phyloP scores from a whole-genome alignment of 2,329 filamentous ascomycete species.

The Exophiala oligosperma region DNA sequence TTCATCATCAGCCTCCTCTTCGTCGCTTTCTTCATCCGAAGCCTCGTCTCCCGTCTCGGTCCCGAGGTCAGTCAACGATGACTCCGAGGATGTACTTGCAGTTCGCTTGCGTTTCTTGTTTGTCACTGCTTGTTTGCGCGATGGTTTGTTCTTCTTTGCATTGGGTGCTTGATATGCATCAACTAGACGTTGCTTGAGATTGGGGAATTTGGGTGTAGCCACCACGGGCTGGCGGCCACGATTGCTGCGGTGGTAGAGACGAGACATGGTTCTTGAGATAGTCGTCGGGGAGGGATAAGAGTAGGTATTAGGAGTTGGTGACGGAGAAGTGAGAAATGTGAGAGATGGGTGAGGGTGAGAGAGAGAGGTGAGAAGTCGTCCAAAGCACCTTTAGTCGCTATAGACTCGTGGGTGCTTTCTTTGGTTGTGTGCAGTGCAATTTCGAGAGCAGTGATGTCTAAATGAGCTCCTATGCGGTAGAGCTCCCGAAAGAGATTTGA shows the following conservation, averaged over 20 bases:
- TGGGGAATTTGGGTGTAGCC: conserved; percentile 14
- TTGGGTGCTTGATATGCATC: conserved; percentile 18
- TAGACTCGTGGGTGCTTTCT: conserved; percentile 32
- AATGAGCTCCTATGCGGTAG: conserved; percentile 34
- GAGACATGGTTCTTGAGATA: conserved; percentile 22
- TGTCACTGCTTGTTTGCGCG: conserved; percentile 6
- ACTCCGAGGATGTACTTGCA: conserved; percentile 11
- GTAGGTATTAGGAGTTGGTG: not conserved
- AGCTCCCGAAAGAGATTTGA: conserved; percentile 53
- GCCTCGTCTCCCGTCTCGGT: conserved; percentile 26
- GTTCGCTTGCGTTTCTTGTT: conserved; percentile 22
- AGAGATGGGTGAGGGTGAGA: conserved; percentile 9
- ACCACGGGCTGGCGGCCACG: conserved; percentile 25
- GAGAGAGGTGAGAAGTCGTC: conserved; percentile 14
- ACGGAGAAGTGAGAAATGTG: not conserved
- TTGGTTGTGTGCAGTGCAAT: conserved; percentile 53
- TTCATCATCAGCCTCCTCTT: conserved; percentile 42
- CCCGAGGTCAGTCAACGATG: conserved; percentile 14
- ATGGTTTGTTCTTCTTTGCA: conserved; percentile 12
- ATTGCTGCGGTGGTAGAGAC: conserved; percentile 21
- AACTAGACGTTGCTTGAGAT: conserved; percentile 17
- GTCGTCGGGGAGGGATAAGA: not conserved
- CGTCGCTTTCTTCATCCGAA: conserved; percentile 31
- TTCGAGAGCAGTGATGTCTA: conserved; percentile 53
- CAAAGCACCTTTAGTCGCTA: conserved; percentile 27